A percentile compares a stretch with the other conserved stretches of the same genome.
Evolutionary conservation across 768 basidiomycete genomes (phyloP).

Genomic region (Pisolithus microcarpus): DNA sequence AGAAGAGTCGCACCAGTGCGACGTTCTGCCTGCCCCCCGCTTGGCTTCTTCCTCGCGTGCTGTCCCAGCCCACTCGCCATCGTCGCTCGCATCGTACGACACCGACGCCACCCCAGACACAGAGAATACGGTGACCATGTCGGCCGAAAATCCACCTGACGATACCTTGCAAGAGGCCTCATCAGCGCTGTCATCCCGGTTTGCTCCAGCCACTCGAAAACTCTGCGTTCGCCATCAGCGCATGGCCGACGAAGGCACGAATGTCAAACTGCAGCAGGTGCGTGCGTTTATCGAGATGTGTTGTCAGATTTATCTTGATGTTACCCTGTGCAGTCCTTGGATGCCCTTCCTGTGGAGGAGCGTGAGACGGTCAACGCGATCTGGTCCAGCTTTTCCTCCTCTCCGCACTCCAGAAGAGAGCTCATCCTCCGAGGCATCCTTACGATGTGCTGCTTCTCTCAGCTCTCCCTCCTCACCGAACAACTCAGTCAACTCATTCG

Average conservation of each 20-base stretch:
- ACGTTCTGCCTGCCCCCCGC: constrained; percentile 61
- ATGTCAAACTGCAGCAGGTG: constrained; percentile 85
- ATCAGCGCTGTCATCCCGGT: constrained; percentile 19
- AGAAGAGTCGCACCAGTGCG: constrained; percentile 48
- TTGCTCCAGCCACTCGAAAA: constrained; percentile 52
- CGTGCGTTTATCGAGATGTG: constrained; percentile 16
- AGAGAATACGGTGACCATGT: constrained; percentile 1
- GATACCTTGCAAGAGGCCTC: constrained; percentile 3
- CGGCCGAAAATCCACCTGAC: not conserved
- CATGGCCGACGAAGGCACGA: constrained; percentile 95
- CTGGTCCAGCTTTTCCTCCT: constrained; percentile 96
- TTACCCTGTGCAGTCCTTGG: constrained; percentile 61
- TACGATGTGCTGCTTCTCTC: constrained; percentile 99
- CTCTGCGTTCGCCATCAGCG: constrained; percentile 90
- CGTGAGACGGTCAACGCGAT: constrained; percentile 83
- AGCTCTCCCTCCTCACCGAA: constrained; percentile 92
- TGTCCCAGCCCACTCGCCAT: constrained; percentile 1
- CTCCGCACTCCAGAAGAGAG: constrained; percentile 82
- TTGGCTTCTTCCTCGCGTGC: constrained; percentile 28
- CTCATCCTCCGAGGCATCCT: constrained; percentile 94
- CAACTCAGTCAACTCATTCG: constrained; percentile 89
- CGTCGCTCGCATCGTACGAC: constrained; percentile 13
- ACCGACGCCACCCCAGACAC: no score
- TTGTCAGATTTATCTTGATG: constrained; percentile 5
- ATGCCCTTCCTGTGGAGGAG: constrained; percentile 79